Evolutionary conservation across 345 rosid species (phyloP), one percentile per base, ranked within the genome.

Genomic region (Heritiera fomes): DNA sequence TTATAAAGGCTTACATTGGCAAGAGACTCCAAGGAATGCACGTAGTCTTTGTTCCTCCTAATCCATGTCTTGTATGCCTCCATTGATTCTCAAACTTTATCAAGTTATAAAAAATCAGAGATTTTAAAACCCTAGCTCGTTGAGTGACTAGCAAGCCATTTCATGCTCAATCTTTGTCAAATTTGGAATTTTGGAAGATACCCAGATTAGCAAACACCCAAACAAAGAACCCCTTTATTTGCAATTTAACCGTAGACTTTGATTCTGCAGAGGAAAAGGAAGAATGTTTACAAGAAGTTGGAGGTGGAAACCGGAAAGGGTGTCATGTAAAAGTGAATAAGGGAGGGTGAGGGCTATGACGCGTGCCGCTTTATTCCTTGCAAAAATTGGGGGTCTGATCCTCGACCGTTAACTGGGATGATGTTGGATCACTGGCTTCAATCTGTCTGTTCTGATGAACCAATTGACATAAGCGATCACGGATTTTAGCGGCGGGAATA

Each of bases 21-120:
- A 78, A 97, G 88, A 72, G 99, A 94, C 82, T 95, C 94, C 75
- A 97, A 78, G 45, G 98, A 91, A 85, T 91, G 95, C 38, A 94
- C 97, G 82, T 89, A 90, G 77, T 90, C 99, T 85, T 82, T 90
- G 76, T 94, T 97, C 77, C 84, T 91, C 85, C 95, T 88, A 63
- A 97, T 92, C 98, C 99, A 94, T 74, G 83, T 83, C 91, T 89
- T 94, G 81, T 96, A 96, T 75, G 90, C 91, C 80, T 92, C 99
- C 98, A 96, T 94, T 76, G 79, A 77, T 75, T 77, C 84, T 75
- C 79, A 79, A 79, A 55, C 47, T 46, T 80, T 71, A 46, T 43
- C 60, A 62, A 71, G 59, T 18, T 75, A 58, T 43, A 11, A 47
- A 7, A 38, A 71, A 74, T 55, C 56, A 43, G 41, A 73, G 50